Base-by-base conservation (phyloP, 2,329 filamentous ascomycete species). In the Cladophialophora yegresii region DNA sequence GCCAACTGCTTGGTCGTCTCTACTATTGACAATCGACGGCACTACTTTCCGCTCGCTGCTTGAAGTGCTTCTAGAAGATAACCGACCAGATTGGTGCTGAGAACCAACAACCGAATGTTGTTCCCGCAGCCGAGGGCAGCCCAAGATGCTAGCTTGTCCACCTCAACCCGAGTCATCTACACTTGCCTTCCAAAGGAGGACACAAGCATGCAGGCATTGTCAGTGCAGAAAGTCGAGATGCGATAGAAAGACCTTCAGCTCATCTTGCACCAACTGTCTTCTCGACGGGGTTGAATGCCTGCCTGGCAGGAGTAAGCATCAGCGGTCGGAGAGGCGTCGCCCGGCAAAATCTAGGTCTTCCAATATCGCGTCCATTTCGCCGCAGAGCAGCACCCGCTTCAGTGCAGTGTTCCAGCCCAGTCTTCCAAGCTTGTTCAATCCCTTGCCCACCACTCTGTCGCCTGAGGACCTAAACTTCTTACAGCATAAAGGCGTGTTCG, bases 391-490 rank as follows among this genome's bases (percentile, higher is more conserved):
- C n/a, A 16, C n/a, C n/a, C 5, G 4, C 36, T 43, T n/a, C 16
- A 43, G 36, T 20, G 13, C 55, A 10, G 9, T 28, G 12, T 22
- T 32, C 23, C 20, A 23, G 47, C 47, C 47, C 26, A 45, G 23
- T 2, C 40, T 64, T 6, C 57, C 62, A 30, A 40, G 30, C 28
- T 64, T 64, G 22, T 20, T 61, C 40, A 56, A 56, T 13, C 56
- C 91, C 28, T 81, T 96, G 4, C 92, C 92, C 0, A 77, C 85
- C 50, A 89, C 89, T 73, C 89, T 96, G 70, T 87, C 88, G 2
- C 82, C 85, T 16, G 91, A 96, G 70, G 93, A 96, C 78, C 85
- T 96, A 66, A 84, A 87, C 63, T 96, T 93, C 75, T 82, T 97
- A 63, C 84, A 88, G 13, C 51, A 54, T 20, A 67, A 85, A 80